Conservation (phyloP, 176 grass and related monocot species). For the Guadua angustifolia region DNA sequence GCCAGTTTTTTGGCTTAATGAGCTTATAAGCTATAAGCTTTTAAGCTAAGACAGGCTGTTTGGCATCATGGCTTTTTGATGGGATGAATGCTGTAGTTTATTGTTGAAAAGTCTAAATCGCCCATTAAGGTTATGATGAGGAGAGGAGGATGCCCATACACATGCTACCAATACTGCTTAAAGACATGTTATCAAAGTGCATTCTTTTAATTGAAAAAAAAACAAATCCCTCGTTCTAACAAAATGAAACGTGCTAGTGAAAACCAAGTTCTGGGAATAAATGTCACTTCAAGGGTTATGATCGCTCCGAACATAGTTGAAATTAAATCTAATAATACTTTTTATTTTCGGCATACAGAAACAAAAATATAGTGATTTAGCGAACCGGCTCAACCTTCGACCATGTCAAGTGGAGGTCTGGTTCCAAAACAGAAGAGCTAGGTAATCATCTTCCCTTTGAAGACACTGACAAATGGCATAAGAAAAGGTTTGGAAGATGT, state of each 20-base stretch:
- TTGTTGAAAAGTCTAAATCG: too few relatives aligned
- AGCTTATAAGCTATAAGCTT: too few relatives aligned
- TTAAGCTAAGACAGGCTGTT: too few relatives aligned
- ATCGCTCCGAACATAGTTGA: neutral
- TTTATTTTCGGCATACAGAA: constrained; percentile 27
- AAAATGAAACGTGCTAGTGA: neutral
- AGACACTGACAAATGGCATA: too few relatives aligned
- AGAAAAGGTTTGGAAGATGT: too few relatives aligned
- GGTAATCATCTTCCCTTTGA: constrained; percentile 23
- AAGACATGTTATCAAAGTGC: neutral
- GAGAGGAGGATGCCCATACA: neutral
- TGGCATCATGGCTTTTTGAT: too few relatives aligned
- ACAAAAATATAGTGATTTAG: constrained; percentile 43
- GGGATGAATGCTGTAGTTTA: too few relatives aligned
- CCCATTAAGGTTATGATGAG: too few relatives aligned
- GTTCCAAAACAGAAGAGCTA: constrained; percentile 70
- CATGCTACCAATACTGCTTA: constrained; percentile 9
- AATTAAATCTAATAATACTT: neutral
- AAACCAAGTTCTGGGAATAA: neutral
- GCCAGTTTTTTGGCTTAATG: too few relatives aligned
- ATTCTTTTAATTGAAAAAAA: neutral
- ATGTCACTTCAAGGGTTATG: neutral
- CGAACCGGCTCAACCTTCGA: constrained; percentile 48
- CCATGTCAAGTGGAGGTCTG: constrained; percentile 69
- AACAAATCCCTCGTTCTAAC: neutral